Conservation (phyloP, 768 basidiomycete genomes). For the Lyophyllum semitale region DNA sequence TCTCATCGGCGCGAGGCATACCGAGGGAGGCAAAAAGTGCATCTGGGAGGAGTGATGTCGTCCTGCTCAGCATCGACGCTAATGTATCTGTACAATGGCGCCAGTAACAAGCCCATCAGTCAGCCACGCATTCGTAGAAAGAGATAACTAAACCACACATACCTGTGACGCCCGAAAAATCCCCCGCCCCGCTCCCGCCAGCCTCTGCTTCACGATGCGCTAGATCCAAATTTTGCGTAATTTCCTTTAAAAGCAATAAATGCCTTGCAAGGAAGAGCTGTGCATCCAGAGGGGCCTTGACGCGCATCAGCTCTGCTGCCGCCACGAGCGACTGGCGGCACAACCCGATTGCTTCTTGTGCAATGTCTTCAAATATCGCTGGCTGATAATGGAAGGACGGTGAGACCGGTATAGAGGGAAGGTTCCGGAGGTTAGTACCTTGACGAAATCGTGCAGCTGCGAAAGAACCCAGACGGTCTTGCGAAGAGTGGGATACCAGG, state of each 20-base stretch:
- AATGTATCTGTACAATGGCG: slow-evolving; percentile 44
- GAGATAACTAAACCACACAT: neutral
- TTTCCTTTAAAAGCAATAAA: slow-evolving; percentile 88
- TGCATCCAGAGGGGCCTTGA: slow-evolving; percentile 63
- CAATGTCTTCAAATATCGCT: slow-evolving; percentile 95
- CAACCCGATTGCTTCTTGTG: slow-evolving; percentile 85
- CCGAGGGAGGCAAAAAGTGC: slow-evolving; percentile 72
- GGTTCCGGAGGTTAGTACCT: slow-evolving; percentile 49
- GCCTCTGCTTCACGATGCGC: slow-evolving; percentile 47
- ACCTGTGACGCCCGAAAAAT: slow-evolving; percentile 64
- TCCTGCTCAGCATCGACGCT: slow-evolving; percentile 60
- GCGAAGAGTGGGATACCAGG: slow-evolving; percentile 89
- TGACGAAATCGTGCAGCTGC: slow-evolving; percentile 89
- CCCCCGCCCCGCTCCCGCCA: slow-evolving; percentile 23
- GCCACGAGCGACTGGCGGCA: slow-evolving; percentile 80
- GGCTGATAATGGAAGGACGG: slow-evolving; percentile 49
- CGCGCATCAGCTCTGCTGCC: slow-evolving; percentile 67
- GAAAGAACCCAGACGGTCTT: slow-evolving; percentile 92
- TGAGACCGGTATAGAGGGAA: neutral
- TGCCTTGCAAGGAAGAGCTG: slow-evolving; percentile 90
- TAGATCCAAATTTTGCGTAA: slow-evolving; percentile 74
- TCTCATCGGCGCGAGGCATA: slow-evolving; percentile 61
- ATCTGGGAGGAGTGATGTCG: slow-evolving; percentile 64
- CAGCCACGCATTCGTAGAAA: neutral
- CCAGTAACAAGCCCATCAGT: neutral